Conservation (phyloP, 306 rosid species). For the Erythrophleum fordii region DNA sequence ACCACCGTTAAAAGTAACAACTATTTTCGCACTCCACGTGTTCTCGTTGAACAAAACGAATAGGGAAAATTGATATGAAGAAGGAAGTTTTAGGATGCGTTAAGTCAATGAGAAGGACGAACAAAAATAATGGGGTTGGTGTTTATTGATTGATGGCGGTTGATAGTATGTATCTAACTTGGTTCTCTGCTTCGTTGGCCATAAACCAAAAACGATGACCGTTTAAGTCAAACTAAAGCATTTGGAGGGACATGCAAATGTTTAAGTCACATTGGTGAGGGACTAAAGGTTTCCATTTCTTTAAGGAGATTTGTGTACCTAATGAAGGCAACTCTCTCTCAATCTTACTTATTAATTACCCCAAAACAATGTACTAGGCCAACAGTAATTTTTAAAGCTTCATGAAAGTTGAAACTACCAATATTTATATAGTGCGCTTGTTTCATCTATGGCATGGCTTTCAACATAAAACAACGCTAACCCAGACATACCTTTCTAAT, state of each 20-base stretch:
- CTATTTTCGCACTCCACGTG: not conserved
- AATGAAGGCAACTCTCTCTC: not conserved
- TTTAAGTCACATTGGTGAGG: too few relatives aligned
- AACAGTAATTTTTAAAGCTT: too few relatives aligned
- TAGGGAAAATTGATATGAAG: not conserved
- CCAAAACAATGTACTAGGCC: too few relatives aligned
- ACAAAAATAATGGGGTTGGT: not conserved
- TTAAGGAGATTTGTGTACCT: not conserved
- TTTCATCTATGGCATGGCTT: too few relatives aligned
- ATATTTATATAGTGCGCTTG: too few relatives aligned
- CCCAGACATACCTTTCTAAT: too few relatives aligned
- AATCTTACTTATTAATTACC: not conserved
- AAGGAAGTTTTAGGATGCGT: not conserved
- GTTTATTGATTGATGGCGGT: not conserved
- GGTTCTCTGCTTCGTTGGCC: not conserved
- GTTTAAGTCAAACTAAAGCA: too few relatives aligned
- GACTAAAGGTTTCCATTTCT: not conserved
- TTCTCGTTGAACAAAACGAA: not conserved
- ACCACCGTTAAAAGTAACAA: not conserved
- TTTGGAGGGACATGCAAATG: too few relatives aligned
- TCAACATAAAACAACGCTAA: too few relatives aligned
- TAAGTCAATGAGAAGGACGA: not conserved
- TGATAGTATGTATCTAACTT: not conserved
- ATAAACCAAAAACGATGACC: not conserved
- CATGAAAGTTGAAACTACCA: too few relatives aligned